Percentiles rank a stretch among this genome's conserved stretches.
phyloP scores from a whole-genome alignment of 2,329 filamentous ascomycete species.

The Diplodia intermedia region DNA sequence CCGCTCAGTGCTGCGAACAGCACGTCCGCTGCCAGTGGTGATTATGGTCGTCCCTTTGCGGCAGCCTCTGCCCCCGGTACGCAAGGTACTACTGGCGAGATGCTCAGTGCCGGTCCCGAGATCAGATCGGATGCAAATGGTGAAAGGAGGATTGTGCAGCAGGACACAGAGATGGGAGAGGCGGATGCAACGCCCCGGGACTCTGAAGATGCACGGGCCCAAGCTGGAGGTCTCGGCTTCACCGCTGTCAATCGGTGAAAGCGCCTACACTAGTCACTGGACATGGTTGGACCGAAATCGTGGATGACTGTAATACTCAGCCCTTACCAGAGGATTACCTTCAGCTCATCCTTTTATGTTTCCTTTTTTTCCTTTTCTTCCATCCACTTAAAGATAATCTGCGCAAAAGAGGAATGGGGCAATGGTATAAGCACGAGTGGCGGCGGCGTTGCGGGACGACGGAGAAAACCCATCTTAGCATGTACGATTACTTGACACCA shows the following conservation, averaged over 20 bases:
- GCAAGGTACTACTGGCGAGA: constrained; percentile 31
- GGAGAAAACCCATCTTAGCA: neutral
- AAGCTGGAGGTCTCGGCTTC: constrained; percentile 39
- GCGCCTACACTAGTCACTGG: neutral
- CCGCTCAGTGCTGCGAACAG: constrained; percentile 35
- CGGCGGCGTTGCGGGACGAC: constrained; percentile 2
- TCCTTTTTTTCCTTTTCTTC: neutral
- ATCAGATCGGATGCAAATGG: constrained; percentile 44
- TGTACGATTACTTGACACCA: neutral
- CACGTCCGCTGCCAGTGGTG: constrained; percentile 38
- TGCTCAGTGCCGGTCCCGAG: constrained; percentile 34
- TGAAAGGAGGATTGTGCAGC: constrained; percentile 37
- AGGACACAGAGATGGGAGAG: constrained; percentile 51
- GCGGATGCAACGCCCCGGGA: constrained; percentile 33
- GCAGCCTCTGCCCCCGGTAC: constrained; percentile 34
- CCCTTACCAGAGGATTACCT: neutral
- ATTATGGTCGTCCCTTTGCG: constrained; percentile 39
- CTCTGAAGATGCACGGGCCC: neutral
- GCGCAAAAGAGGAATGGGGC: constrained; percentile 1
- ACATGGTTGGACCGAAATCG: neutral
- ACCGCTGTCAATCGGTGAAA: constrained; percentile 46
- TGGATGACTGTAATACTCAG: neutral
- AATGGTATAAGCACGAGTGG: neutral
- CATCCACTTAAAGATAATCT: neutral
- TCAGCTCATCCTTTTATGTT: too few relatives aligned